Percentiles rank a stretch among this genome's conserved stretches.
These are phyloP conservation scores for Clonostachys chloroleuca DNA, from an alignment of 2,329 filamentous ascomycete genomes.

Conservation along the genomic window DNA sequence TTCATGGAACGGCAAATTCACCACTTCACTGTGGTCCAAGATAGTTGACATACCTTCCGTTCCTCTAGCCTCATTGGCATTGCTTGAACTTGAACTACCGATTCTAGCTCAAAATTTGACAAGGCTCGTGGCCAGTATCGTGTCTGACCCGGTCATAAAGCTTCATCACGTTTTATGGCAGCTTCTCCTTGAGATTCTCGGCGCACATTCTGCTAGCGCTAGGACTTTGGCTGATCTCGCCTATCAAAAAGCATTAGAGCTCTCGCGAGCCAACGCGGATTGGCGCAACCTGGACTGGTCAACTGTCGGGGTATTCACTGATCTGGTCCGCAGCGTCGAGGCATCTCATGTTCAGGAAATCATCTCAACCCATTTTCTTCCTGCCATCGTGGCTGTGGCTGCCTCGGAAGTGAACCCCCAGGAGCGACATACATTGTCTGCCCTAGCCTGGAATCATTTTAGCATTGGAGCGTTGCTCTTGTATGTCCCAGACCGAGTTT, in stretches of 20 bases:
- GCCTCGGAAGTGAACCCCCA: slow-evolving; percentile 9
- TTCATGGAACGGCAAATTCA: slow-evolving; percentile 32
- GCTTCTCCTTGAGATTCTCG: slow-evolving; percentile 35
- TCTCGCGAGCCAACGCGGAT: not conserved
- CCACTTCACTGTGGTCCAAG: slow-evolving; percentile 46
- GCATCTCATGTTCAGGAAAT: slow-evolving; percentile 29
- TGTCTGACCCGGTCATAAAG: slow-evolving; percentile 40
- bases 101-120: slow-evolving; percentile 52
- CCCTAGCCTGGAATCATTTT: slow-evolving; percentile 70
- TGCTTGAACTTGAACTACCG: slow-evolving; percentile 62
- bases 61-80: slow-evolving; percentile 53
- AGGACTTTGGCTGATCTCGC: slow-evolving; percentile 16
- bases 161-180: slow-evolving; percentile 43
- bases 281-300: not conserved
- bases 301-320: not conserved
- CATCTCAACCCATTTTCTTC: slow-evolving; percentile 35
- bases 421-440: slow-evolving; percentile 22
- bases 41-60: slow-evolving; percentile 47
- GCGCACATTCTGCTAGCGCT: slow-evolving; percentile 27
- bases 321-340: slow-evolving; percentile 15
- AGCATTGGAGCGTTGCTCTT: slow-evolving; percentile 70
- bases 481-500: slow-evolving; percentile 81
- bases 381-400: slow-evolving; percentile 38
- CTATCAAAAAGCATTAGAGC: slow-evolving; percentile 14
- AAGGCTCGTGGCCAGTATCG: slow-evolving; percentile 41